A percentile compares a stretch with the other conserved stretches of the same genome.
phyloP scores from a whole-genome alignment of 257 asterid species.

The Voacanga thouarsii region DNA sequence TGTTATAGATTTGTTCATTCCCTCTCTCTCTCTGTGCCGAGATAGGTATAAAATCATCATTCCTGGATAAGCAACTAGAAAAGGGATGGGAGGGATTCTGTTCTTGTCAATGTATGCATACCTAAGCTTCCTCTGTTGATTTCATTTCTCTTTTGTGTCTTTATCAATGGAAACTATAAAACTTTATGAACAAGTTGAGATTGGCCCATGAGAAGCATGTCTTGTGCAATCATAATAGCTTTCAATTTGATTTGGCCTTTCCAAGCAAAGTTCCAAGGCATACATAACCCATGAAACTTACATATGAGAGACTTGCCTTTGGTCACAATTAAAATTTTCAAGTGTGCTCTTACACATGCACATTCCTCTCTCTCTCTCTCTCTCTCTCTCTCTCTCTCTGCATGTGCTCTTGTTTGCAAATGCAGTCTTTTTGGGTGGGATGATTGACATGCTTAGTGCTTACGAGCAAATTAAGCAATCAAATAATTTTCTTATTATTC shows the following conservation, averaged over 20 bases:
- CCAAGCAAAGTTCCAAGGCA: constrained; percentile 53
- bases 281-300: constrained; percentile 31
- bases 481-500: constrained; percentile 32
- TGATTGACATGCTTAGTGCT: constrained; percentile 62
- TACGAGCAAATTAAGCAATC: constrained; percentile 75
- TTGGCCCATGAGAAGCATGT: constrained; percentile 74
- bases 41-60: constrained; percentile 27
- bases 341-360: constrained; percentile 16
- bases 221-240: constrained; percentile 71
- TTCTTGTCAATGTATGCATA: constrained; percentile 10
- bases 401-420: constrained; percentile 60
- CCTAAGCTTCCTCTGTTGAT: constrained; percentile 29
- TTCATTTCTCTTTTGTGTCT: constrained; percentile 37
- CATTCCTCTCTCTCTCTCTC: too few relatives aligned
- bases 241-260: constrained; percentile 60
- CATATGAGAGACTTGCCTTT: constrained; percentile 58
- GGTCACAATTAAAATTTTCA: constrained; percentile 44
- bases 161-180: constrained; percentile 53
- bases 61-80: constrained; percentile 18
- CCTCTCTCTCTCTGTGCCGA: constrained; percentile 11
- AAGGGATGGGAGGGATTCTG: constrained; percentile 10
- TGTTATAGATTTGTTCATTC: constrained; percentile 4
- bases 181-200: constrained; percentile 77
- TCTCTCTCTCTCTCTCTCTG: constrained; percentile 15
- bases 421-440: constrained; percentile 51